phyloP scores from a whole-genome alignment of 192 early-diverging fungal species.

The Coemansia sp. region DNA sequence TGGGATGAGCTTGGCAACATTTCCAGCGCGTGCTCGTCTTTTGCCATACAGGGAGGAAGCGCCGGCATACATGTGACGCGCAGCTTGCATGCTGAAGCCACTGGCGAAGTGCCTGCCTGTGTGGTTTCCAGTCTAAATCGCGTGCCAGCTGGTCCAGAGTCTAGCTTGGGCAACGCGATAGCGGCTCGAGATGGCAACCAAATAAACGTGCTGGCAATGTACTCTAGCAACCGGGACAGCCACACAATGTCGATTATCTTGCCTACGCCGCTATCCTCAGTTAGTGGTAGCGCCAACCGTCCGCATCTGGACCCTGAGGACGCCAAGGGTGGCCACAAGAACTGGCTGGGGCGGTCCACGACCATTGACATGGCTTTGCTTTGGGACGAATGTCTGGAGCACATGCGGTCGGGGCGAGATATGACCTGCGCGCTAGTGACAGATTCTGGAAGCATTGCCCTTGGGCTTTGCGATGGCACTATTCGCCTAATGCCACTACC shows the following conservation, averaged over 20 bases:
- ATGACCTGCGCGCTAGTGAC: slow-evolving; percentile 26
- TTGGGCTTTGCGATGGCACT: slow-evolving; percentile 31
- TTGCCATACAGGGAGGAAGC: slow-evolving; percentile 51
- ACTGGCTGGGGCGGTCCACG: slow-evolving; percentile 38
- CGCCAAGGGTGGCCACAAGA: slow-evolving; percentile 17
- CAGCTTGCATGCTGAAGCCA: slow-evolving; percentile 20
- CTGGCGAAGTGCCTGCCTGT: neutral
- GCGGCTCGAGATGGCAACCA: neutral
- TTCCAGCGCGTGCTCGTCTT: slow-evolving; percentile 48
- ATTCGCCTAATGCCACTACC: slow-evolving; percentile 32
- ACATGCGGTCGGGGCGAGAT: slow-evolving; percentile 10
- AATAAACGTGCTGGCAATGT: slow-evolving; percentile 28
- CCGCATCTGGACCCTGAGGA: slow-evolving; percentile 30
- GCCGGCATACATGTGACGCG: slow-evolving; percentile 49
- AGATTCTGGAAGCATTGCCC: slow-evolving; percentile 17
- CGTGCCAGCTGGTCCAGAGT: slow-evolving; percentile 22
- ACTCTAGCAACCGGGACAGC: slow-evolving; percentile 23
- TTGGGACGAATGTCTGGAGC: slow-evolving; percentile 37
- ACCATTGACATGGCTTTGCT: slow-evolving; percentile 27
- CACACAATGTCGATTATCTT: slow-evolving; percentile 40
- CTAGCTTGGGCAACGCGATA: slow-evolving; percentile 15
- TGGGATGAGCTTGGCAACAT: slow-evolving; percentile 53
- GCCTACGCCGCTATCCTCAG: slow-evolving; percentile 43
- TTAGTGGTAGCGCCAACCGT: slow-evolving; percentile 50
- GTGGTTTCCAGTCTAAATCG: slow-evolving; percentile 18